Evolutionary conservation across 2,329 filamentous ascomycete species (phyloP), one percentile per base, ranked within the genome.

Genomic region (Colletotrichum filicis): DNA sequence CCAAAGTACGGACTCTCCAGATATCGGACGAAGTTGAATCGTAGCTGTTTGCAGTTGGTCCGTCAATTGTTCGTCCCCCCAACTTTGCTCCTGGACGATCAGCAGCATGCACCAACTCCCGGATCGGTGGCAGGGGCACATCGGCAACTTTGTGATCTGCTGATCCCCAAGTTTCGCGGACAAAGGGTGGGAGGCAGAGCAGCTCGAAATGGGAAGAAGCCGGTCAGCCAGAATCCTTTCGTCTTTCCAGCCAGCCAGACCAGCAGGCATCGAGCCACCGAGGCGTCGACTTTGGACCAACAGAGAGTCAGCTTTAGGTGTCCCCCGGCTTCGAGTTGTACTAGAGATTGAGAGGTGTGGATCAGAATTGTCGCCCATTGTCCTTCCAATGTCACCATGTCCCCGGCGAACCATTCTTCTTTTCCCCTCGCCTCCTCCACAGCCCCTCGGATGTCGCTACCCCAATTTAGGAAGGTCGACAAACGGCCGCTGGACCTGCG

Each of bases 401-500:
- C 53, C 70, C 66, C 70, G 66, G 62, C 71, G 62, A 65, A 67
- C 71, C 71, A 71, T 67, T 67, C 71, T 74, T 64, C 68, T 71
- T 37, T 60, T 37, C 46, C 52, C 52, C 46, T 74, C 68, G 68
- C 68, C 62, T 67, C 67, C 61, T 72, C 67, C 67, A 71, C 63
- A 72, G 71, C 68, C 71, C 60, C 71, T 63, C 71, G 68, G 53
- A 71, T 62, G 57, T 74, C 68, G 57, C 71, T 74, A 74, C 71
- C 71, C 71, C 68, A 66, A 68, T 67, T 67, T 62, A 74, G 71
- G 71, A 71, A 74, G 71, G 71, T 74, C 71, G 63, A 63, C 62
- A 57, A 72, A 72, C 68, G 58, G 68, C 67, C 46, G 67, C 66
- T 73, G 71, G 56, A 28, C 55, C 55, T 72, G 59, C 61, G 61